Evolutionary conservation across 73 alveolate species (phyloP).

Genomic region (Blepharisma stoltei): DNA sequence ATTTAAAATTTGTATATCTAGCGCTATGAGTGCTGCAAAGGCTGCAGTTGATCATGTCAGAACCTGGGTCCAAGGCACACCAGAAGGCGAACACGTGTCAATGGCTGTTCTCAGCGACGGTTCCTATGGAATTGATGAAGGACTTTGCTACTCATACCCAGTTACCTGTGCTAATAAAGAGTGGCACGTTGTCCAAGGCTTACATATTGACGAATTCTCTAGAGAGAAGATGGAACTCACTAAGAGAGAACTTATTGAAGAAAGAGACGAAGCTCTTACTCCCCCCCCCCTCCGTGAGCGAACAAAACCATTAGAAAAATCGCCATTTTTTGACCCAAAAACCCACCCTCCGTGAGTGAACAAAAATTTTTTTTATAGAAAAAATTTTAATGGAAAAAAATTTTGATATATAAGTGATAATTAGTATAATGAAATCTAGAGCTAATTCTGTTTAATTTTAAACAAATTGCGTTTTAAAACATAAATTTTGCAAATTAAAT

Average conservation of each 20-base stretch:
- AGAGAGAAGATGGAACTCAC: neutral
- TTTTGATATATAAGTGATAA: too few relatives aligned
- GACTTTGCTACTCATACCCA: slow-evolving; percentile 80
- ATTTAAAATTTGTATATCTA: too few relatives aligned
- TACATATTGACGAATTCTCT: neutral
- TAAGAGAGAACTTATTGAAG: neutral
- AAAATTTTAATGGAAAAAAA: too few relatives aligned
- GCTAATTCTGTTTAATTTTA: too few relatives aligned
- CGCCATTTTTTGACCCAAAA: too few relatives aligned
- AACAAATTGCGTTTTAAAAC: too few relatives aligned
- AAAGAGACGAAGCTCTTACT: slow-evolving; percentile 30
- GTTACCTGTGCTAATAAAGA: slow-evolving; percentile 43
- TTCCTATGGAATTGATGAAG: slow-evolving; percentile 57
- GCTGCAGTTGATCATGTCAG: slow-evolving; percentile 76
- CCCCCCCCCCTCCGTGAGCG: too few relatives aligned
- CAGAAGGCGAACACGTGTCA: slow-evolving; percentile 54
- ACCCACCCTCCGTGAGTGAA: too few relatives aligned
- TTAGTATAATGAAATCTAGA: too few relatives aligned
- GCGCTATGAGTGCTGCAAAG: slow-evolving; percentile 81
- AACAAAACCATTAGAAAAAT: too few relatives aligned
- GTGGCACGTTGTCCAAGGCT: neutral
- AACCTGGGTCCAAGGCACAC: slow-evolving; percentile 77
- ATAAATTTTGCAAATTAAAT: too few relatives aligned
- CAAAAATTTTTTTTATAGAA: too few relatives aligned
- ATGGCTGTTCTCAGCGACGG: slow-evolving; percentile 74